Evolutionary conservation across 2,329 filamentous ascomycete species (phyloP).

Genomic region (Beauveria varroae): DNA sequence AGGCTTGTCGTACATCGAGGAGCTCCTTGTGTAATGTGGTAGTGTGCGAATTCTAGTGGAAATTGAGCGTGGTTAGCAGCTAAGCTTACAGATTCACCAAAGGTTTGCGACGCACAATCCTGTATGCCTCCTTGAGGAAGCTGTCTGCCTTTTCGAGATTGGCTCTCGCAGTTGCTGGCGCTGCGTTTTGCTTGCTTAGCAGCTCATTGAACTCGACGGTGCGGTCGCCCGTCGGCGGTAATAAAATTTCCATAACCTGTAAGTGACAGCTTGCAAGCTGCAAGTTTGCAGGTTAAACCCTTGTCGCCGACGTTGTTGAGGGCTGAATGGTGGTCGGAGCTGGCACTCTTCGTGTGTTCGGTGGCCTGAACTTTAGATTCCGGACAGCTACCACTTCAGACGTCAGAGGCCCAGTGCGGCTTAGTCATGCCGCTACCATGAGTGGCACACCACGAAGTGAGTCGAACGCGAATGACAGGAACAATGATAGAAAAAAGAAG

Average conservation of each 20-base stretch:
- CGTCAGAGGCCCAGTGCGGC: conserved; percentile 1
- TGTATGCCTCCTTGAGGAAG: conserved; percentile 89
- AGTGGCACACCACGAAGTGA: not conserved
- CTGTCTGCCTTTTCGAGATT: conserved; percentile 59
- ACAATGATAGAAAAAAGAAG: not conserved
- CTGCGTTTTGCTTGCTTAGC: conserved; percentile 51
- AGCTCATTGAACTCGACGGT: conserved; percentile 63
- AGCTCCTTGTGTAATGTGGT: conserved; percentile 72
- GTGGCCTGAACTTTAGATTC: conserved; percentile 3
- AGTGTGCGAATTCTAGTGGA: conserved; percentile 71
- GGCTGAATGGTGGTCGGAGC: not conserved
- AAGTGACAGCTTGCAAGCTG: not conserved
- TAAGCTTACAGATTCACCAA: not conserved
- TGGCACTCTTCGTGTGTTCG: not conserved
- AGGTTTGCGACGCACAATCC: conserved; percentile 57
- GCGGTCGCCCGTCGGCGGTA: conserved; percentile 43
- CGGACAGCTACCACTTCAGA: conserved; percentile 4
- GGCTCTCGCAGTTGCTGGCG: conserved; percentile 36
- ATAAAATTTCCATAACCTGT: conserved; percentile 1
- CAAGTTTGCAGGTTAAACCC: not conserved
- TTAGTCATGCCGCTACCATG: not conserved
- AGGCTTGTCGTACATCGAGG: conserved; percentile 75
- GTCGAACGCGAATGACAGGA: not conserved
- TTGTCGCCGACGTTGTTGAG: not conserved
- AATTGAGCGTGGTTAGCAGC: not conserved